Base-by-base conservation (phyloP, 306 rosid genomes). In the Vicia villosa region DNA sequence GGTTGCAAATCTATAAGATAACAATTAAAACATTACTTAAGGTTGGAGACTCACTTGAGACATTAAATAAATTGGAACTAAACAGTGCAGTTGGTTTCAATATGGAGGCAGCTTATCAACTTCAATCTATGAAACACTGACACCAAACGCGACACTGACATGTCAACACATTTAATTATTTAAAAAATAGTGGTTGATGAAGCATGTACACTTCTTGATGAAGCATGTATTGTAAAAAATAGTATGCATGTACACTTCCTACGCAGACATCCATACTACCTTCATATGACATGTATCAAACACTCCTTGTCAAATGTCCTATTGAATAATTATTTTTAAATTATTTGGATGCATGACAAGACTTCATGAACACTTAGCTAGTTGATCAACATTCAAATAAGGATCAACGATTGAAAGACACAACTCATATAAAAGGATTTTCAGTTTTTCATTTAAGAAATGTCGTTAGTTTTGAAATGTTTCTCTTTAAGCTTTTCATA, bases 1-100 rank as follows among this genome's bases (percentile, higher is more conserved):
- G 79, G 89, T 79, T 47, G 99, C 99, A 84, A 94, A 94, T 80
- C 99, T 94, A 72, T 26, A 58, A 34, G 73, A 63, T 79, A 67
- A 63, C 41, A 68, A 51, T 11, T n/a, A 38, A 77, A 66, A 62
- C 68, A 79, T 63, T 37, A 58, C 66, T 69, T 56, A 56, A 65
- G 14, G 43, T 21, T 6, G 50, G 43, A 55, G 20, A 42, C 59
- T n/a, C n/a, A n/a, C n/a, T 24, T 14, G 19, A 65, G 62, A 63
- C 28, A 41, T 34, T 22, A 60, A 47, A 59, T 52, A 54, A 14
- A 26, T 56, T 28, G 15, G 61, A 56, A 54, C 10, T 17, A 46
- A 28, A 49, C 7, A 58, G 63, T 4, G 15, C n/a, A 28, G 64
- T 24, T 15, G 17, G 24, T 49, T 36, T 70, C 69, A 63, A 63